Evolutionary conservation across 352 stramenopile genomes (phyloP), one percentile per base, ranked within the genome.

Genomic region (Phytophthora kernoviae): DNA sequence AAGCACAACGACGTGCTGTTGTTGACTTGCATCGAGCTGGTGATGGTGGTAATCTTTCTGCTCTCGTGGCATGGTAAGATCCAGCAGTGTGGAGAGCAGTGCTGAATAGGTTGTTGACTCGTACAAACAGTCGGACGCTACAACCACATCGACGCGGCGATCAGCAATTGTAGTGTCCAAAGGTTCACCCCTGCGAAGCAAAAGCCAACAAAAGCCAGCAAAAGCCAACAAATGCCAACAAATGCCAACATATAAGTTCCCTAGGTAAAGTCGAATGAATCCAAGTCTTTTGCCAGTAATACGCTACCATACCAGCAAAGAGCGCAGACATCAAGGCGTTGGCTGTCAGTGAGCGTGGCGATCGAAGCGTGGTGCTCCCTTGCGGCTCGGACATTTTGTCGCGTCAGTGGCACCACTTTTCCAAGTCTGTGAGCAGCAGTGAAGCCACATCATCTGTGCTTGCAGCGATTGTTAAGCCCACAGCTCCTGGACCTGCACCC

Each of bases 111-210:
- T 54, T 10, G 41, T 52, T 1, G 70, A 66, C 8, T 93, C 83
- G 53, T 93, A 93, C 34, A 91, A 54, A 18, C 83, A 93, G 52
- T 93, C 83, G 12, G 83, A 90, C 46, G 73, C 45, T 18, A 68
- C 40, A 2, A 73, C 41, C 4, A 69, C 54, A 18, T 69, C 54
- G 12, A 65, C 22, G 17, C 20, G 26, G 15, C 44, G 43, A 37
- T 21, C 15, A 26, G 30, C 51, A 42, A 58, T 55, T 22, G 53
- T 39, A 11, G 40, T 33, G 6, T 49, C 30, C 21, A 64, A 51
- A 45, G 43, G 44, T 26, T 68, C 54, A 5, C 61, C 61, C 61
- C 61, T 69, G 37, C 15, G 20, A 27, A 24, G 33, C 24, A 30
- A 3, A 30, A 3, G 24, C 24, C 24, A 30, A 30, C 24, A 30